Base-by-base conservation (phyloP, 106 monocot species). In the Allium fistulosum region DNA sequence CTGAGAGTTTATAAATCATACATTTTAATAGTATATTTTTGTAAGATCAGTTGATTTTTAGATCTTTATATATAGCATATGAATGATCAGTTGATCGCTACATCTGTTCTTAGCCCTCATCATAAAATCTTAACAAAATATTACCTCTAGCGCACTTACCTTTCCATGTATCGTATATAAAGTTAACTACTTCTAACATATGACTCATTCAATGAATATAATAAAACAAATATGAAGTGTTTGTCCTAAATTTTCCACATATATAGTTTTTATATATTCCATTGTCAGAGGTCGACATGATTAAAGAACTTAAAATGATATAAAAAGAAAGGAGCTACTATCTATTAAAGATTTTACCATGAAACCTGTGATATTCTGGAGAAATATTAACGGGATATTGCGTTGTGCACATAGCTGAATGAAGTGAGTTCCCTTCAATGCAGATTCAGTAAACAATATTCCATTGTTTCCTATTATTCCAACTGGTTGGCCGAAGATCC, bases 401-500 rank as follows among this genome's bases (percentile, higher is more conserved):
- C 99, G 82, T 59, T 99, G 99, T 14, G 85, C 87, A 85, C 99
- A 99, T 58, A 93, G 71, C 70, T 99, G 87, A 69, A 99, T 99
- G 75, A 99, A 93, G 65, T 99, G 93, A 48, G 87, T 68, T 27
- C 99, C 93, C 81, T 99, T 99, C 53, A 99, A 66, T 69, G 99
- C 99, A 71, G 99, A 99, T 80, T 99, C 99, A 69, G 77, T 83
- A 72, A 99, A 99, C 71, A 99, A 78, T 58, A 99, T 87, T 47
- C 99, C 99, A 75, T 99, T 99, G 68, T 99, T 99, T 79, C 87
- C 99, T 62, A 99, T 93, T 63, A 99, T 90, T 59, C 90, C 99
- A 65, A 99, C 99, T 59, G 90, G 75, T 49, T 99, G 99, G 12
- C 99, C 93, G 81, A 75, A 87, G 22, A 99, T 99, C 75, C 83